Evolutionary conservation across 257 asterid genomes (phyloP).

Genomic region (Rhazya stricta): DNA sequence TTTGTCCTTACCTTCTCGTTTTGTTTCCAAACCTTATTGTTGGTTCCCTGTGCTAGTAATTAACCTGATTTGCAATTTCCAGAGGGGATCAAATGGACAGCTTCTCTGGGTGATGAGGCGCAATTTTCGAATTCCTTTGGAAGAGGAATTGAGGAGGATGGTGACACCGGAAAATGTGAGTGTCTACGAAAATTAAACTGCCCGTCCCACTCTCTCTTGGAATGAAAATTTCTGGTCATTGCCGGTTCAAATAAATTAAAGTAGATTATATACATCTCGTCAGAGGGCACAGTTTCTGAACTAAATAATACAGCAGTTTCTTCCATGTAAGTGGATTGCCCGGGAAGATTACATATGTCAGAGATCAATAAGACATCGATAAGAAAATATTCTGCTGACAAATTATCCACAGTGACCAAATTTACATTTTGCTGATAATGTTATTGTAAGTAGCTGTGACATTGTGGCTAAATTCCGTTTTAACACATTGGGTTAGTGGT

Average conservation of each 20-base stretch:
- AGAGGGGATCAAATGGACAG: conserved; percentile 80
- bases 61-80: conserved; percentile 14
- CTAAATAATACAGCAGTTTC: background rate
- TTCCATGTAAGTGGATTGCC: background rate
- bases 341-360: background rate
- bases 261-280: background rate
- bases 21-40: background rate
- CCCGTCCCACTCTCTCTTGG: conserved; percentile 4
- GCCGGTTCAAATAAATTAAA: background rate
- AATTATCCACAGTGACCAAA: background rate
- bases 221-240: background rate
- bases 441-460: background rate
- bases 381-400: background rate
- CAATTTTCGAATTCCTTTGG: conserved; percentile 85
- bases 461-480: background rate
- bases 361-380: background rate
- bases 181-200: conserved; percentile 4
- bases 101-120: conserved; percentile 78
- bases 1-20: conserved; percentile 16
- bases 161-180: conserved; percentile 95
- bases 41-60: background rate
- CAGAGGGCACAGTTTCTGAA: background rate
- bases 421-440: background rate
- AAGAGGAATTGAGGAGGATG: conserved; percentile 96
- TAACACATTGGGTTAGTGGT: background rate